These are phyloP conservation scores for Thermoascus crustaceus DNA, from an alignment of 2,329 filamentous ascomycete species.

Conservation along the genomic window DNA sequence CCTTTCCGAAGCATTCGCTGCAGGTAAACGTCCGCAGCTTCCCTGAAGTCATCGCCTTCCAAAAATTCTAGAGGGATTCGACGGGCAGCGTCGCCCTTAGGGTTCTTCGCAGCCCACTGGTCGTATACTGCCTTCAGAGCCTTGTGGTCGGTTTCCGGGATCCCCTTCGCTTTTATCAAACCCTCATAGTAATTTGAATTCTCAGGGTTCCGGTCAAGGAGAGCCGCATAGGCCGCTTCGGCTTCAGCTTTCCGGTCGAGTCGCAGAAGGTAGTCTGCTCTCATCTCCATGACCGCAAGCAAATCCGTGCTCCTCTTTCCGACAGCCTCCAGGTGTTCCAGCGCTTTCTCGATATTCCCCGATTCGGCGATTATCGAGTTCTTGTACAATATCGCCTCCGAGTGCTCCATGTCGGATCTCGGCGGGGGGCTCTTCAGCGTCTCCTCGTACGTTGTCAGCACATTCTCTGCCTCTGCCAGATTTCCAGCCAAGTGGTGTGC, in stretches of 20 bases:
- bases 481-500: conserved; percentile 88
- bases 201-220: conserved; percentile 83
- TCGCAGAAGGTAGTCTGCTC: conserved; percentile 73
- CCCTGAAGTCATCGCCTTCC: conserved; percentile 69
- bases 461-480: conserved; percentile 76
- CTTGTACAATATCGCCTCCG: conserved; percentile 90
- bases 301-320: conserved; percentile 75
- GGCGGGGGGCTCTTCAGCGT: conserved; percentile 75
- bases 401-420: conserved; percentile 79
- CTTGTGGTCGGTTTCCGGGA: conserved; percentile 53
- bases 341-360: conserved; percentile 70
- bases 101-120: conserved; percentile 71
- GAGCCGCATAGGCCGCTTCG: conserved; percentile 65
- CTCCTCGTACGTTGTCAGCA: conserved; percentile 85
- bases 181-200: conserved; percentile 78
- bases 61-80: conserved; percentile 87
- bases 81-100: conserved; percentile 74
- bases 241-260: conserved; percentile 73
- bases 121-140: conserved; percentile 68
- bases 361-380: conserved; percentile 88
- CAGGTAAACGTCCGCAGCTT: conserved; percentile 71
- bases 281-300: conserved; percentile 74
- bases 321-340: conserved; percentile 75
- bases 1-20: conserved; percentile 81
- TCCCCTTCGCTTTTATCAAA: conserved; percentile 59